These are phyloP conservation scores for Tylopilus rubrobrunneus DNA, from an alignment of 768 basidiomycete species.

Conservation along the genomic window DNA sequence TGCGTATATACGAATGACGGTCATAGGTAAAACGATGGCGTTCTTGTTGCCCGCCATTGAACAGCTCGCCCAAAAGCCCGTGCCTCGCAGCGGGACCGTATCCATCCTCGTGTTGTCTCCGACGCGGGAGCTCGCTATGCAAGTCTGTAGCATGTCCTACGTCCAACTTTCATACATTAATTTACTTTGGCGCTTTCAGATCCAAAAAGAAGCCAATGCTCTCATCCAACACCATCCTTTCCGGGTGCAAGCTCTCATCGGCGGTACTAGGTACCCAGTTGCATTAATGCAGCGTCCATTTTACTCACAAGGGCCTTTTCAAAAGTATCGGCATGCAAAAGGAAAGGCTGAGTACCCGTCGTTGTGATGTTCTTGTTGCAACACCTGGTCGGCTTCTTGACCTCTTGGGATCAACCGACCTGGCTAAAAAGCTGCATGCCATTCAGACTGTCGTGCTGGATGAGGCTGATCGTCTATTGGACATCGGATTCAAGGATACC, in stretches of 20 bases:
- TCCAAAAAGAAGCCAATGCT: constrained; percentile 58
- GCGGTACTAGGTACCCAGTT: constrained; percentile 46
- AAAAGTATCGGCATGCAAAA: constrained; percentile 25
- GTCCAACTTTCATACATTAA: background rate
- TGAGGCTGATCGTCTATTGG: constrained; percentile 72
- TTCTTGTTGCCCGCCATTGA: constrained; percentile 77
- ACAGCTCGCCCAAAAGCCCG: constrained; percentile 48
- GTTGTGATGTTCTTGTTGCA: constrained; percentile 59
- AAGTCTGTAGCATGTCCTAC: constrained; percentile 42
- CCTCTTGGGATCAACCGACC: constrained; percentile 48
- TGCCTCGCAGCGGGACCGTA: constrained; percentile 24
- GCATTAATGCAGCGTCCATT: background rate
- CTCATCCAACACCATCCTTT: constrained; percentile 40
- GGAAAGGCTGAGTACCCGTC: constrained; percentile 24
- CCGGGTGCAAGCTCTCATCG: constrained; percentile 48
- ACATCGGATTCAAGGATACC: constrained; percentile 67
- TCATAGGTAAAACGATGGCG: constrained; percentile 62
- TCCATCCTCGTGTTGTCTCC: constrained; percentile 69
- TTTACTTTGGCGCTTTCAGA: constrained; percentile 36
- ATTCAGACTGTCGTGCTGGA: constrained; percentile 57
- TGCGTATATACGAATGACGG: background rate
- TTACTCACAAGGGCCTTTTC: constrained; percentile 1
- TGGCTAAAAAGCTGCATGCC: constrained; percentile 34
- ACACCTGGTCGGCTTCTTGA: constrained; percentile 77
- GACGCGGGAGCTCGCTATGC: constrained; percentile 70